These are phyloP conservation scores for Hymenoscyphus infarciens DNA, from an alignment of 2,329 filamentous ascomycete species.

Conservation along the genomic window DNA sequence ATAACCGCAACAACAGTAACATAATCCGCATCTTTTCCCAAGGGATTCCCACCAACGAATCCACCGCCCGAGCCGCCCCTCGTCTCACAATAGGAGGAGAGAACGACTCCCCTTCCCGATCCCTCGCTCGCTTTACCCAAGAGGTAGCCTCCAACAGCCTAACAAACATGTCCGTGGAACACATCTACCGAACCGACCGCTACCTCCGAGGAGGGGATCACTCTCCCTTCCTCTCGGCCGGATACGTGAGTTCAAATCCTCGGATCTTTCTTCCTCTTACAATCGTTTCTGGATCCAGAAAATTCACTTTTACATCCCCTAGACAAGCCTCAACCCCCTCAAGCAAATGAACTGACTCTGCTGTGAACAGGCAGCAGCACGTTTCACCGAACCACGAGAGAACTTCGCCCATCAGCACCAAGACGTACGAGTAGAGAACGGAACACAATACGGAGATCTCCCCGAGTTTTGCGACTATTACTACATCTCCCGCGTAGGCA, in stretches of 20 bases:
- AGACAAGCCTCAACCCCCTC: too few relatives aligned
- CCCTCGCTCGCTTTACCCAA: slow-evolving; percentile 52
- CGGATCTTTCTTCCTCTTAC: too few relatives aligned
- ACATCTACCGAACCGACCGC: slow-evolving; percentile 54
- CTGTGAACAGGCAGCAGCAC: too few relatives aligned
- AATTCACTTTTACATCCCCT: too few relatives aligned
- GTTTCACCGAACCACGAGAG: slow-evolving; percentile 57
- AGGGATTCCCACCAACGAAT: slow-evolving; percentile 35
- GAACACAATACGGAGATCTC: slow-evolving; percentile 52
- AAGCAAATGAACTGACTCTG: too few relatives aligned
- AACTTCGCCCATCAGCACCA: slow-evolving; percentile 57
- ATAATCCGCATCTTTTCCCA: slow-evolving; percentile 50
- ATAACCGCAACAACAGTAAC: slow-evolving; percentile 44
- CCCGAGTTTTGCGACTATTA: slow-evolving; percentile 55
- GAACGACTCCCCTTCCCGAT: slow-evolving; percentile 52
- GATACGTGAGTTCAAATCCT: slow-evolving; percentile 33
- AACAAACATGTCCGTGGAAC: slow-evolving; percentile 52
- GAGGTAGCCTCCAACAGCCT: slow-evolving; percentile 50
- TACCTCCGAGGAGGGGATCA: slow-evolving; percentile 57
- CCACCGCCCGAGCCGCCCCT: slow-evolving; percentile 36
- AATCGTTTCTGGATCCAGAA: too few relatives aligned
- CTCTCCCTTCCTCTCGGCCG: slow-evolving; percentile 50
- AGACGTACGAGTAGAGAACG: slow-evolving; percentile 46
- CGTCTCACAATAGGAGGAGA: slow-evolving; percentile 48
- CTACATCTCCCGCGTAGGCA: slow-evolving; percentile 50